These are phyloP conservation scores for Gonapodya prolifera DNA, from an alignment of 192 early-diverging fungal genomes.

Conservation along the genomic window DNA sequence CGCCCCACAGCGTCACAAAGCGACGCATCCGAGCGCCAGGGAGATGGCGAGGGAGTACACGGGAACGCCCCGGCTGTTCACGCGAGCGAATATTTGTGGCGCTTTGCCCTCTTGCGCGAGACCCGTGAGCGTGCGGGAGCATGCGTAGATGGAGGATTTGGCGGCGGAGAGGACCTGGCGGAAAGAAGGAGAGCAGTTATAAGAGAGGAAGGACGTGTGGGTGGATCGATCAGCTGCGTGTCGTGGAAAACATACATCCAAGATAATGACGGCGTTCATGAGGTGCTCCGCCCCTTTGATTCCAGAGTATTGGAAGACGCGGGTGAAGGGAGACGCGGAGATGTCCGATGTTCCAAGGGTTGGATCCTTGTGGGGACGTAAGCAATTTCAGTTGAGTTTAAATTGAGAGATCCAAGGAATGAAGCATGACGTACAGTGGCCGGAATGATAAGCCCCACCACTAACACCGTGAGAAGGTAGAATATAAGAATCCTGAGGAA, in stretches of 20 bases:
- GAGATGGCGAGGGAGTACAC: constrained; percentile 37
- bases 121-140: constrained; percentile 47
- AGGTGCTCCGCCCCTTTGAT: constrained; percentile 43
- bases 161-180: constrained; percentile 59
- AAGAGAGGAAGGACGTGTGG: too few relatives aligned
- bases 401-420: too few relatives aligned
- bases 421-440: too few relatives aligned
- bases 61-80: constrained; percentile 46
- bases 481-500: too few relatives aligned
- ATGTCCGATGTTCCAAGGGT: constrained; percentile 30
- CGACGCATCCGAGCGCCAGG: constrained; percentile 37
- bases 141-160: constrained; percentile 64
- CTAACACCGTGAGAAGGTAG: too few relatives aligned
- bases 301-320: constrained; percentile 54
- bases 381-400: too few relatives aligned
- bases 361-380: too few relatives aligned
- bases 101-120: constrained; percentile 51
- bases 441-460: too few relatives aligned
- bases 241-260: constrained; percentile 36
- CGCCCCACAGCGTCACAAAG: constrained; percentile 40
- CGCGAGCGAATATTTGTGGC: constrained; percentile 32
- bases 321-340: constrained; percentile 55
- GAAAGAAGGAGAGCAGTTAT: constrained; percentile 15
- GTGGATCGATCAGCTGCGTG: constrained; percentile 40
- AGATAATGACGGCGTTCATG: constrained; percentile 58